Conservation (phyloP, 805 yeast species). For the Candida patagonica region DNA sequence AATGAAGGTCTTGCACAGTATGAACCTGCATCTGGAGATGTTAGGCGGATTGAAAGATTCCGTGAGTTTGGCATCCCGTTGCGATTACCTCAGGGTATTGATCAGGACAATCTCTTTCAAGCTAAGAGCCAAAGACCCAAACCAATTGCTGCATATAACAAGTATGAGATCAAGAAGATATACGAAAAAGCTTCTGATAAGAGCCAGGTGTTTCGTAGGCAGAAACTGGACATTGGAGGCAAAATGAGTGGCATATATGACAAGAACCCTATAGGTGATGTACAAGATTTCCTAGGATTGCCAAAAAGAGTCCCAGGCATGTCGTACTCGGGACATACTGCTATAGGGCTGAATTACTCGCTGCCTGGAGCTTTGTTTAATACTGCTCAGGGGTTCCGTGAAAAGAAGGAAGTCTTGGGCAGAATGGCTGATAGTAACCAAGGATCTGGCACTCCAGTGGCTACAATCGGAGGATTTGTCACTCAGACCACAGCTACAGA, state of each 20-base stretch:
- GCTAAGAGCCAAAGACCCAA: slow-evolving; percentile 10
- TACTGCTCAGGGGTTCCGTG: slow-evolving; percentile 23
- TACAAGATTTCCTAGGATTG: slow-evolving; percentile 8
- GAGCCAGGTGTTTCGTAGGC: slow-evolving; percentile 10
- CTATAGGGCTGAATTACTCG: slow-evolving; percentile 25
- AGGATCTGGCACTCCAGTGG: slow-evolving; percentile 6
- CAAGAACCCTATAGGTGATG: neutral
- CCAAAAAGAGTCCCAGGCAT: neutral
- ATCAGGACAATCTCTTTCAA: slow-evolving; percentile 12
- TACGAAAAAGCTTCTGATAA: slow-evolving; percentile 10
- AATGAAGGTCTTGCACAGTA: slow-evolving; percentile 23
- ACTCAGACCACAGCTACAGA: slow-evolving; percentile 10
- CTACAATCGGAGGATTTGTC: slow-evolving; percentile 24
- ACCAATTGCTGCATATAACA: slow-evolving; percentile 5
- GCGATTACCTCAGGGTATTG: slow-evolving; percentile 11
- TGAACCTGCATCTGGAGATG: slow-evolving; percentile 19
- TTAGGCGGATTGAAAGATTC: slow-evolving; percentile 22
- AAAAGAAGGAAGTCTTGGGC: slow-evolving; percentile 19
- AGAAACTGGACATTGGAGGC: neutral
- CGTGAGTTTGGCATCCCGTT: slow-evolving; percentile 23
- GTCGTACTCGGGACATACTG: slow-evolving; percentile 1
- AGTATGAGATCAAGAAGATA: slow-evolving; percentile 15
- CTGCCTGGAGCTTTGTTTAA: slow-evolving; percentile 24
- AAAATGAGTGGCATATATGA: neutral
- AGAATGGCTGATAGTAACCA: slow-evolving; percentile 10